Conservation (phyloP, 2,329 filamentous ascomycete species). For the Ophiostoma perfectum region DNA sequence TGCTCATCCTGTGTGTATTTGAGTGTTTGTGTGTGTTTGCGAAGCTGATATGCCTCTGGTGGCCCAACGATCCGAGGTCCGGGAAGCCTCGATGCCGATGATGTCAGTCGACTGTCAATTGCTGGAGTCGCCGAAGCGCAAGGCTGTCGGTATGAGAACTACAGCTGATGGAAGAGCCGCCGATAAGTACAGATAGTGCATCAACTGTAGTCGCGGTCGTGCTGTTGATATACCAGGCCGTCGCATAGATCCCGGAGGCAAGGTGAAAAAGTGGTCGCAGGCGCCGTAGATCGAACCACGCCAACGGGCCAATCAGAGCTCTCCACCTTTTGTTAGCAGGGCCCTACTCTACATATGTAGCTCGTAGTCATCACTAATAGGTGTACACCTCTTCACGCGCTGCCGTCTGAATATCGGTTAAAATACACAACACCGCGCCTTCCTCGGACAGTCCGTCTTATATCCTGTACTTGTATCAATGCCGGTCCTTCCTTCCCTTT, state of each 20-base stretch:
- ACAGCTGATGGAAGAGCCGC: not conserved
- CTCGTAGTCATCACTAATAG: not conserved
- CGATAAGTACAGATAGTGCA: not conserved
- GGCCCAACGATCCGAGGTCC: not conserved
- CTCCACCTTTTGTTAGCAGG: not conserved
- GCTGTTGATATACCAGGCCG: not conserved
- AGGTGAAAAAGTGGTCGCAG: conserved; percentile 7
- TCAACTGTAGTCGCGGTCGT: not conserved
- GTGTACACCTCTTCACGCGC: conserved; percentile 4
- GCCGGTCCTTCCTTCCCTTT: conserved; percentile 4
- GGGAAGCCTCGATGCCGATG: not conserved
- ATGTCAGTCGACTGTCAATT: not conserved
- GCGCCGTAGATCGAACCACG: conserved; percentile 5
- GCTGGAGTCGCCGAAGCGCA: not conserved
- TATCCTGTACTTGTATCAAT: not conserved
- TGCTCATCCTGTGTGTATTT: conserved; percentile 27
- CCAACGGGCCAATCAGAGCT: not conserved
- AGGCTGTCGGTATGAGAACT: not conserved
- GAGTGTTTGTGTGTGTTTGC: not conserved
- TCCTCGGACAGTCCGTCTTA: conserved; percentile 5
- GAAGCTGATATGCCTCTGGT: not conserved
- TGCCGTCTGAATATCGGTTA: not conserved
- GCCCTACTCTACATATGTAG: conserved; percentile 3
- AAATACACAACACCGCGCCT: not conserved
- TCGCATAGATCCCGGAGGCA: not conserved